Base-by-base conservation (phyloP, 352 stramenopile genomes). In the Pythium aphanidermatum region DNA sequence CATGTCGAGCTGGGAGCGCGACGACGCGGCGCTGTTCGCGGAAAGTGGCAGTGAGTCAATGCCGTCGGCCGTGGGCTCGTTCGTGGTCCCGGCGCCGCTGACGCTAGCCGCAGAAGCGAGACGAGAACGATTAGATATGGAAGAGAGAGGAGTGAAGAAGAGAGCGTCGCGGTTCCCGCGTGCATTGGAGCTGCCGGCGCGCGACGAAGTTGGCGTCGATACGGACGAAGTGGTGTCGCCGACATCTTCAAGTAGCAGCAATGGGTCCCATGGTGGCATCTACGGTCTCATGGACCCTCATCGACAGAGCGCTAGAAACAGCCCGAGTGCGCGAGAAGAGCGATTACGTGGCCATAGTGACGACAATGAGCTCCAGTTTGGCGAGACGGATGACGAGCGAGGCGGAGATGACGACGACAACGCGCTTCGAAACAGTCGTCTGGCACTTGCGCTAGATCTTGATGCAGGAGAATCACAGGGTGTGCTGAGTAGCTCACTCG, bases 401-500 rank as follows among this genome's bases (percentile, higher is more conserved):
- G 14, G n/a, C 26, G 19, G 3, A 49, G 43, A 66, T 28, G 26
- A 40, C 9, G 59, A 63, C 0, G 40, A 54, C 4, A 58, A 72
- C 8, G 51, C 55, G 39, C 51, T 57, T 26, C 47, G 55, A 30
- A 51, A 55, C 31, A 48, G 55, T 26, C 46, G 57, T 4, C 58
- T 85, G 29, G 69, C 78, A 24, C 70, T 86, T 14, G 62, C 70
- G 17, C 32, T 90, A 38, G 69, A 88, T 44, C 74, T 84, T 54
- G 75, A 88, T 49, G 79, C 69, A 0, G 71, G 83, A 37, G 73
- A 69, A 16, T 70, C 73, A 19, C 31, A 44, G 20, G 54, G 24
- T 4, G 19, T 50, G 13, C 17, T 49, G 1, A 51, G 43, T 32
- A 50, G 29, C n/a, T 46, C 39, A 11, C 4, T 60, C 41, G 31